Evolutionary conservation across 2,329 filamentous ascomycete genomes (phyloP), one percentile per base, ranked within the genome.

Genomic region (Leptodontidium sp.): DNA sequence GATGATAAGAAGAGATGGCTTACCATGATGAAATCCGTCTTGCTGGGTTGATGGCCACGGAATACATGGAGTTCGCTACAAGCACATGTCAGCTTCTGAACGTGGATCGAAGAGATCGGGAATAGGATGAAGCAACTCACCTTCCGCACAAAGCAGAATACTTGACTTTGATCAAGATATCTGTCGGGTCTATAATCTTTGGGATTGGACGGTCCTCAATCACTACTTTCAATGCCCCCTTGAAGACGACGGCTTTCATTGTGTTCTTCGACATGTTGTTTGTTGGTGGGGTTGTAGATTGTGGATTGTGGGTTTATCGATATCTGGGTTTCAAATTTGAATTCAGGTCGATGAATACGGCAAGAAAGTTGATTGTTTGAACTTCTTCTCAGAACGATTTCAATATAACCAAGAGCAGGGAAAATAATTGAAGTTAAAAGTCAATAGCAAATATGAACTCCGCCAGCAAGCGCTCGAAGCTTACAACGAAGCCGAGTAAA

Each of bases 211-310:
- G 87, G 69, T 96, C 88, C 81, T 97, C 91, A 66, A 98, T 61
- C 26, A 64, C 53, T 11, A 77, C 71, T 29, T 76, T 68, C 14
- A 75, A 55, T 9, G 68, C 72, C 5, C 91, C 93, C 71, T 95
- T 90, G 82, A 97, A 97, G 65, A 97, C 87, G 38, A 98, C 93
- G 38, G 93, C 93, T 80, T 92, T 92, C 94, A 98, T 97, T 0
- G 87, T 92, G 71, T 77, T 75, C 57, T 73, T 71, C 14, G 74
- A 53, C 73, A 75, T 75, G 12, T 17, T 64, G 49, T 7, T 53
- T 2, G 11, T n/a, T 11, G 4, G 45, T 24, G 2, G n/a, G 17
- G 47, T 8, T 24, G 47, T 11, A 24, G 21, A 21, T 21, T 21
- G 21, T 21, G n/a, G 17, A 21, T 8, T 24, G 47, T 11, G 9